phyloP scores from a whole-genome alignment of 2,329 filamentous ascomycete genomes.

The Aspergillus ustus region DNA sequence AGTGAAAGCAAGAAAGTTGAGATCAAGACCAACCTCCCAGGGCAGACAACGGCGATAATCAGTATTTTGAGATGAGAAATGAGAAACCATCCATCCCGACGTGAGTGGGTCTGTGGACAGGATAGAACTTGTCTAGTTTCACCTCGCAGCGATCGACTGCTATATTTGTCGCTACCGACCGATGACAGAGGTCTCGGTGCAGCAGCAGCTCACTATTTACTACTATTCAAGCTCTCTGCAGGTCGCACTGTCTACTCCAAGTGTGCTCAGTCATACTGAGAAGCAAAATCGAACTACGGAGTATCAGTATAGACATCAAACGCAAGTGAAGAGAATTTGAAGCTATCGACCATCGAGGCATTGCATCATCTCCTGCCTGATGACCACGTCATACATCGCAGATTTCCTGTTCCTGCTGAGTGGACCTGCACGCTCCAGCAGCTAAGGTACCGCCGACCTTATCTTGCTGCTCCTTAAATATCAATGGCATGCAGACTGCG shows the following conservation, averaged over 20 bases:
- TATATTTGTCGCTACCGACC: slow-evolving; percentile 19
- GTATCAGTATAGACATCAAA: not conserved
- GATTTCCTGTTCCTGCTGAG: slow-evolving; percentile 12
- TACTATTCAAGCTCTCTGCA: not conserved
- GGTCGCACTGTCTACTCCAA: not conserved
- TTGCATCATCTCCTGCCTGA: slow-evolving; percentile 1
- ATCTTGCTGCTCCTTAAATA: not conserved
- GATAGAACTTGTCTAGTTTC: slow-evolving; percentile 22
- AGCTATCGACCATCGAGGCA: not conserved
- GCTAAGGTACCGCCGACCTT: not conserved
- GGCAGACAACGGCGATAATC: not conserved
- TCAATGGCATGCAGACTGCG: not conserved
- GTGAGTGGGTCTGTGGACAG: slow-evolving; percentile 7
- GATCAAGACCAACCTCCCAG: not conserved
- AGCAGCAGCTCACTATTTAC: not conserved
- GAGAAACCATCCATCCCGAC: not conserved
- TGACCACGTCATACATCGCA: slow-evolving; percentile 15
- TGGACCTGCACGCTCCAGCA: slow-evolving; percentile 1
- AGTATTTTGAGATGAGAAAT: slow-evolving; percentile 3
- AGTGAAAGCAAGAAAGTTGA: not conserved
- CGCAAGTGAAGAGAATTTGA: not conserved
- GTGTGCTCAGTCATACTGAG: not conserved
- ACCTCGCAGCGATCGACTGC: slow-evolving; percentile 24
- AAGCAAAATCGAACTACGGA: not conserved
- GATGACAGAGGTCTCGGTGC: not conserved